phyloP scores from a whole-genome alignment of 495 filamentous ascomycete genomes.

The Aspergillus nidulans region DNA sequence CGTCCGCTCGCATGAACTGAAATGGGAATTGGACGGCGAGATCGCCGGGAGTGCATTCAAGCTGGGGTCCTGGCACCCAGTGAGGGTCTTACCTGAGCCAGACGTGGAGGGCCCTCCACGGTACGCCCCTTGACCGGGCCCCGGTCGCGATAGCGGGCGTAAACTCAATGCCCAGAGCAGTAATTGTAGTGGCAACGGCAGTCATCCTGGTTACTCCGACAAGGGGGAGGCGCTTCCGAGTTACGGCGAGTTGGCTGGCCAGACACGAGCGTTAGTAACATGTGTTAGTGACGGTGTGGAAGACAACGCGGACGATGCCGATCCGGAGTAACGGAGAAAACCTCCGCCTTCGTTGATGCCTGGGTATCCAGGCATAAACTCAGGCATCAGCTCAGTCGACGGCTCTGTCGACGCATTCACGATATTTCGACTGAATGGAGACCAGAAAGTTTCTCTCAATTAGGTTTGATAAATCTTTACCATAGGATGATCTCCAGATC shows the following conservation, averaged over 20 bases:
- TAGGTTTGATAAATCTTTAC: not conserved
- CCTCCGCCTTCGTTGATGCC: too few species aligned
- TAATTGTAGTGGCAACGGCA: too few species aligned
- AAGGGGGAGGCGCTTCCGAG: not conserved
- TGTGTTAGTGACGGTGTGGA: not conserved
- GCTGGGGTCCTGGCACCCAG: not conserved
- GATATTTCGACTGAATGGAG: too few species aligned
- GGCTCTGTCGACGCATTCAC: too few species aligned
- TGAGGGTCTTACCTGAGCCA: not conserved
- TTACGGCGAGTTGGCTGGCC: not conserved
- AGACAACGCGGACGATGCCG: not conserved
- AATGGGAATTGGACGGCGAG: not conserved
- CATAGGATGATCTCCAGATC: not conserved
- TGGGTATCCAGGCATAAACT: too few species aligned
- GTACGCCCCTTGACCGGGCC: not conserved
- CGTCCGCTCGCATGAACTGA: not conserved
- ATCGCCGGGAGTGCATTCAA: slow-evolving; percentile 5
- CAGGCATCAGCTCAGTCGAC: too few species aligned
- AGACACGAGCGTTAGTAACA: too few species aligned
- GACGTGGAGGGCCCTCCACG: not conserved
- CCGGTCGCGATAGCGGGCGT: too few species aligned
- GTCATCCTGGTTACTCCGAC: too few species aligned
- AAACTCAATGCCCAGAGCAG: too few species aligned
- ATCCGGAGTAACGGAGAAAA: not conserved
- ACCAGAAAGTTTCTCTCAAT: too few species aligned